A percentile compares a stretch with the other conserved stretches of the same genome.
Conservation (phyloP, 352 stramenopile species). For the Phytophthora gonapodyides region DNA sequence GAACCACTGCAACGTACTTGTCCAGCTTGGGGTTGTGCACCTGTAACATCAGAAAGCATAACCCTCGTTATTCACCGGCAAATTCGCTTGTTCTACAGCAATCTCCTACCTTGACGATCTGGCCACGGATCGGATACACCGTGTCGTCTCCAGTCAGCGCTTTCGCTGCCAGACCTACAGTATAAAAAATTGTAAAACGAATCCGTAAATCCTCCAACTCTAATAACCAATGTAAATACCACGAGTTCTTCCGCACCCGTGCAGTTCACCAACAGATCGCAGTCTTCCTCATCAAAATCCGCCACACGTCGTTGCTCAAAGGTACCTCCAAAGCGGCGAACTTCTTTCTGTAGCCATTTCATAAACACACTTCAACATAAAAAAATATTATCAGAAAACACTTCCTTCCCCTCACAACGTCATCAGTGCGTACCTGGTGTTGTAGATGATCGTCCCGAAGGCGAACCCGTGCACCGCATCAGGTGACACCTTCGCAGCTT, state of each 20-base stretch:
- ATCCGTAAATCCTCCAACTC: not conserved
- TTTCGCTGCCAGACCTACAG: slow-evolving; percentile 52
- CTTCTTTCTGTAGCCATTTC: slow-evolving; percentile 51
- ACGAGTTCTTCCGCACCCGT: slow-evolving; percentile 33
- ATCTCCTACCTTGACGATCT: slow-evolving; percentile 53
- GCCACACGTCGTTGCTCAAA: slow-evolving; percentile 55
- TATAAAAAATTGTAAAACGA: not conserved
- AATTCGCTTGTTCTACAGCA: not conserved
- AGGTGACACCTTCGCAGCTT: slow-evolving; percentile 42
- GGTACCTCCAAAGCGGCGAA: slow-evolving; percentile 44
- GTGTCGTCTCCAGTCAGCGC: slow-evolving; percentile 48
- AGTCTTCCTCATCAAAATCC: slow-evolving; percentile 42
- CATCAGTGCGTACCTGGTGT: slow-evolving; percentile 33
- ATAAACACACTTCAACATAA: slow-evolving; percentile 49
- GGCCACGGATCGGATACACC: slow-evolving; percentile 61
- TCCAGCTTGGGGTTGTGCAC: slow-evolving; percentile 56
- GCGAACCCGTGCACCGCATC: slow-evolving; percentile 54
- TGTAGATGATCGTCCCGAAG: slow-evolving; percentile 73
- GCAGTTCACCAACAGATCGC: slow-evolving; percentile 69
- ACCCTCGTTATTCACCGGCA: not conserved
- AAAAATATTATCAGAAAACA: not conserved
- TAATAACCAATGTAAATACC: too few species aligned
- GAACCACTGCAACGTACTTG: slow-evolving; percentile 53
- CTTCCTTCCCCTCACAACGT: too few species aligned
- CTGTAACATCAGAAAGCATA: slow-evolving; percentile 16